A percentile compares a stretch with the other conserved stretches of the same genome.
Conservation (phyloP, 2,329 filamentous ascomycete species). For the Pestalotiopsis sp. region DNA sequence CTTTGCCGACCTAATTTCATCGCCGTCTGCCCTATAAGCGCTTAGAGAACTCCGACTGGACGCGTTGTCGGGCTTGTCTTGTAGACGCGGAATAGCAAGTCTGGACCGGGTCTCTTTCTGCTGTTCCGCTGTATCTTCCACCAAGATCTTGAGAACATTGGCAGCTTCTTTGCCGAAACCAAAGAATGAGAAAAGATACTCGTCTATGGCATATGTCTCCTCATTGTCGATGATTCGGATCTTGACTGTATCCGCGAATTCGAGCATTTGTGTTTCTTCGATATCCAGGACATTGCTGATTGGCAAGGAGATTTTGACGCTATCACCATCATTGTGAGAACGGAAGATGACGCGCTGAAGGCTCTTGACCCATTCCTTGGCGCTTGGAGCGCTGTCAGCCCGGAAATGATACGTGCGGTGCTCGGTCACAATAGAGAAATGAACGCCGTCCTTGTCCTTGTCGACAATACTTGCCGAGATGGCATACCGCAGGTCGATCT, state of each 20-base stretch:
- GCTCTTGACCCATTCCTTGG: constrained; percentile 95
- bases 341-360: constrained; percentile 94
- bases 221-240: constrained; percentile 91
- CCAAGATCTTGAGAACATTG: constrained; percentile 72
- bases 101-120: constrained; percentile 34
- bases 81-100: constrained; percentile 13
- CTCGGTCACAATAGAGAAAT: constrained; percentile 82
- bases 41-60: constrained; percentile 22
- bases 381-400: constrained; percentile 84
- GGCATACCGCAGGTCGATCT: constrained; percentile 89
- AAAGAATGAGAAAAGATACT: constrained; percentile 99
- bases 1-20: constrained; percentile 38
- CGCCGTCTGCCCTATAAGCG: constrained; percentile 6
- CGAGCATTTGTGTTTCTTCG: constrained; percentile 87
- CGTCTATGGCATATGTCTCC: constrained; percentile 93
- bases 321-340: constrained; percentile 94
- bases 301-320: constrained; percentile 92
- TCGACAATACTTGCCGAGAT: constrained; percentile 82
- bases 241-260: constrained; percentile 92
- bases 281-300: constrained; percentile 89
- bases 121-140: constrained; percentile 63
- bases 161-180: constrained; percentile 83
- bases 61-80: constrained; percentile 8
- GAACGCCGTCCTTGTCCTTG: constrained; percentile 74
- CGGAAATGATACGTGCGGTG: constrained; percentile 84